Conservation (phyloP, 169 alveolate species). For the Plasmodium gallinaceum region DNA sequence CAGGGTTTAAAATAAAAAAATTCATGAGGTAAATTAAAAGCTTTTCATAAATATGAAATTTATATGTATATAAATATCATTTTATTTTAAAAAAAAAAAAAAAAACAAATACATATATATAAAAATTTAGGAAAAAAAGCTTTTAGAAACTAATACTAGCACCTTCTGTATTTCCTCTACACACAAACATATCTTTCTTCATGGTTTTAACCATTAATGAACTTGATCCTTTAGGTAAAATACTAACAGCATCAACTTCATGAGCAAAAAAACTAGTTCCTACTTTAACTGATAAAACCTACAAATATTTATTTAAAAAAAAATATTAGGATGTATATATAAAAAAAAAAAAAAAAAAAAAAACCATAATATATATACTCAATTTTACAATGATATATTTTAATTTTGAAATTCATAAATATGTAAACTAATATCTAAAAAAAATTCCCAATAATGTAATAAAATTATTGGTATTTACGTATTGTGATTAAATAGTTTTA, state of each 20-base stretch:
- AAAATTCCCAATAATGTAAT: neutral
- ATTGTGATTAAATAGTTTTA: slow-evolving; percentile 3
- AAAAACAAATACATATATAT: too few relatives aligned
- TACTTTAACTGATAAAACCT: slow-evolving; percentile 52
- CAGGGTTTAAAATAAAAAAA: neutral
- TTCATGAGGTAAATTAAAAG: slow-evolving; percentile 38
- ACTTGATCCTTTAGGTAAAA: slow-evolving; percentile 78
- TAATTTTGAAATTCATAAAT: too few relatives aligned
- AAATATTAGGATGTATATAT: neutral
- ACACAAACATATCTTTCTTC: slow-evolving; percentile 76
- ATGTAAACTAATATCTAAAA: neutral
- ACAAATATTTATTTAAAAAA: neutral
- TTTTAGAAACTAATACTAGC: slow-evolving; percentile 77
- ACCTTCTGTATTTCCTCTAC: slow-evolving; percentile 78
- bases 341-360: neutral
- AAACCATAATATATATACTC: too few relatives aligned
- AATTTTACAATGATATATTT: too few relatives aligned
- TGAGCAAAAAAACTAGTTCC: slow-evolving; percentile 26
- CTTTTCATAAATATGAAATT: slow-evolving; percentile 15
- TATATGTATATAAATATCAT: slow-evolving; percentile 5
- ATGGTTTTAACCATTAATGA: slow-evolving; percentile 77
- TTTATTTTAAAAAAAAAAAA: too few relatives aligned
- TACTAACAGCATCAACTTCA: slow-evolving; percentile 74
- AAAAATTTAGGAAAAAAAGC: neutral
- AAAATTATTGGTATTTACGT: neutral